phyloP scores from a whole-genome alignment of 257 asterid species.

The Ballota nigra region DNA sequence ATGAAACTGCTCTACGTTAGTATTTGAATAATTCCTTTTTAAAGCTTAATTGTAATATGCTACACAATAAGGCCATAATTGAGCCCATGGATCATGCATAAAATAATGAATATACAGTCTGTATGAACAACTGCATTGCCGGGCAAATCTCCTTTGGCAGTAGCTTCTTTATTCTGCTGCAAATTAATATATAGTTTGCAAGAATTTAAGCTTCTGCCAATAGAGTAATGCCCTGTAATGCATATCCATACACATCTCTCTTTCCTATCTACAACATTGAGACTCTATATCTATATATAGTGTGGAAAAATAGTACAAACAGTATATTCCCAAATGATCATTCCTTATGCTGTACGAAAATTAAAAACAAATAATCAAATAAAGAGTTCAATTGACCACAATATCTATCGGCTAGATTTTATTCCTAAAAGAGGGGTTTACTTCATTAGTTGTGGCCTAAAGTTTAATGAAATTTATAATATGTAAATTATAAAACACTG shows the following conservation, averaged over 20 bases:
- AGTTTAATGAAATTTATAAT: neutral
- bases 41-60: too few species aligned
- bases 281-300: constrained; percentile 25
- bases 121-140: constrained; percentile 36
- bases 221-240: constrained; percentile 62
- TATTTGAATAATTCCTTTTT: too few species aligned
- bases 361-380: neutral
- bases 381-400: constrained; percentile 12
- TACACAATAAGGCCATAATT: too few species aligned
- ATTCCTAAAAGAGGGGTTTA: neutral
- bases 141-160: constrained; percentile 87
- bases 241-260: constrained; percentile 26
- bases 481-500: neutral
- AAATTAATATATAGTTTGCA: neutral
- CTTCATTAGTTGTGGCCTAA: neutral
- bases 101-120: too few species aligned
- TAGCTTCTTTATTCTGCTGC: constrained; percentile 25
- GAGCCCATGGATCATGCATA: too few species aligned
- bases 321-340: constrained; percentile 32
- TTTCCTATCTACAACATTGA: neutral
- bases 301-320: constrained; percentile 15
- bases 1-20: too few species aligned
- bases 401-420: neutral
- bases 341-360: constrained; percentile 24
- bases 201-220: constrained; percentile 39